phyloP scores from a whole-genome alignment of 2,329 filamentous ascomycete species.

The Aspergillus neoniger region DNA sequence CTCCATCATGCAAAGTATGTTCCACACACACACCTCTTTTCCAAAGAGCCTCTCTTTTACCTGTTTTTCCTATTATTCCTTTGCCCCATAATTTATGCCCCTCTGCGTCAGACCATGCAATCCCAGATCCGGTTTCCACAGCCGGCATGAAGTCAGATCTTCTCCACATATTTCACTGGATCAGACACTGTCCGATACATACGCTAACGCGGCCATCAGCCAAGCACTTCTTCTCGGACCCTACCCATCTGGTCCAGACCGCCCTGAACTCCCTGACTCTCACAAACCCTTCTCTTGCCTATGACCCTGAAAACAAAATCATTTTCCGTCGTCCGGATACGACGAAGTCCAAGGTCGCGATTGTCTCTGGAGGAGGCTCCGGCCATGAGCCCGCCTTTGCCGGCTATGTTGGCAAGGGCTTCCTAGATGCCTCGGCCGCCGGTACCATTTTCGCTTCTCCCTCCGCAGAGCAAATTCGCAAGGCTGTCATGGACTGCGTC shows the following conservation, averaged over 20 bases:
- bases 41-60: neutral
- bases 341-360: conserved; percentile 65
- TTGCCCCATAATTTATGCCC: neutral
- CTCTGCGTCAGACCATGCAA: neutral
- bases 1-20: conserved; percentile 41
- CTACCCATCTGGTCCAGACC: conserved; percentile 72
- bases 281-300: conserved; percentile 79
- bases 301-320: conserved; percentile 80
- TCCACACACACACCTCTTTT: neutral
- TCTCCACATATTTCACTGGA: conserved; percentile 15
- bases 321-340: conserved; percentile 69
- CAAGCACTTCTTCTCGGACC: conserved; percentile 90
- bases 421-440: conserved; percentile 79
- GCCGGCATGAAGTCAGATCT: conserved; percentile 14
- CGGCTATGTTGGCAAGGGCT: conserved; percentile 77
- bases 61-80: neutral
- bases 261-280: conserved; percentile 76
- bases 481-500: conserved; percentile 72
- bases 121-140: conserved; percentile 2
- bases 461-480: conserved; percentile 77
- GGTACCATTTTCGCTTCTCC: conserved; percentile 86
- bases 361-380: conserved; percentile 85
- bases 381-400: conserved; percentile 90
- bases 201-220: conserved; percentile 32
- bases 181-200: conserved; percentile 7